Evolutionary conservation across 805 yeast genomes (phyloP).

Genomic region (Diddensiella transvaalensis): DNA sequence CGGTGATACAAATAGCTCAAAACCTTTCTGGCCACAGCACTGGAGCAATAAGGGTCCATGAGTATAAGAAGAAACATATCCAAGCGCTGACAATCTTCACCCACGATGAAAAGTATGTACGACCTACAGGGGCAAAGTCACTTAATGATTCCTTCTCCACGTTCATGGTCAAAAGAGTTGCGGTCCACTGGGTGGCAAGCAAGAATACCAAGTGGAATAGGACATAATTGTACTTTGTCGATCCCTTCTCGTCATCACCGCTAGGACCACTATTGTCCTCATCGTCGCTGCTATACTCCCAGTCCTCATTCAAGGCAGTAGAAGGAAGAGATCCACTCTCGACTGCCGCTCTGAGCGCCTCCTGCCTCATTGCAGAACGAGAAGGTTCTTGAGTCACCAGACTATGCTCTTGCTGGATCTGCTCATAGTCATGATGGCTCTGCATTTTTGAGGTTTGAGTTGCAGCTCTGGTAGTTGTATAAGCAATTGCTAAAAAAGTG

Average conservation of each 20-base stretch:
- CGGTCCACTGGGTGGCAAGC: conserved; percentile 95
- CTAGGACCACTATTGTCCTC: conserved; percentile 40
- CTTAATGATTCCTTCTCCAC: conserved; percentile 81
- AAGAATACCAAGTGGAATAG: conserved; percentile 89
- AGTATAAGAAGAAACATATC: conserved; percentile 81
- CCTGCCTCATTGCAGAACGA: conserved; percentile 72
- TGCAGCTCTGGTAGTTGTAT: conserved; percentile 96
- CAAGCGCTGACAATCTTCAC: conserved; percentile 89
- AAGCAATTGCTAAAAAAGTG: conserved; percentile 92
- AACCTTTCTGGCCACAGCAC: conserved; percentile 87
- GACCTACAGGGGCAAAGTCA: conserved; percentile 92
- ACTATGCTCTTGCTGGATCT: conserved; percentile 39
- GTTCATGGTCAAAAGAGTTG: conserved; percentile 86
- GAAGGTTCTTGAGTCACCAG: conserved; percentile 49
- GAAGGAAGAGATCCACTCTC: conserved; percentile 93
- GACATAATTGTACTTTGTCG: conserved; percentile 78
- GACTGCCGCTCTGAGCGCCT: conserved; percentile 91
- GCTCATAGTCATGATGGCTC: conserved; percentile 44
- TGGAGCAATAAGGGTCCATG: conserved; percentile 92
- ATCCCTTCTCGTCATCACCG: conserved; percentile 55
- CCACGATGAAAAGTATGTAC: conserved; percentile 95
- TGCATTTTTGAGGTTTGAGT: conserved; percentile 59
- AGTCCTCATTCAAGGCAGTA: conserved; percentile 77
- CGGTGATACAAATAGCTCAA: no score
- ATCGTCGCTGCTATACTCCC: conserved; percentile 44